These are phyloP conservation scores for Luvunga scandens DNA, from an alignment of 345 rosid species.

Conservation along the genomic window DNA sequence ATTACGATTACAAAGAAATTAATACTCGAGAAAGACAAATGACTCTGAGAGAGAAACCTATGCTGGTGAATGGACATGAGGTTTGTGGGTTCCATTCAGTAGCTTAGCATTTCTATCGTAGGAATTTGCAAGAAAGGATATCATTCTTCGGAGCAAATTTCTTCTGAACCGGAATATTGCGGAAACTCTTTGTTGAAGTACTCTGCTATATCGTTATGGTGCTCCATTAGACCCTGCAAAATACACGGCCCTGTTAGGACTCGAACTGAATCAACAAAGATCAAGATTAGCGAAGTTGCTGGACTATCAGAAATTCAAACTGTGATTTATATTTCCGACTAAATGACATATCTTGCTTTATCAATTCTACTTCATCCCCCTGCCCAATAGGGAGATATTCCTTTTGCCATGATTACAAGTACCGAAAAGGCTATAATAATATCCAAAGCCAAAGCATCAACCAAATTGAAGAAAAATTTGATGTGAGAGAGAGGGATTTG, in stretches of 20 bases:
- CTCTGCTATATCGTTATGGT: slow-evolving; percentile 28
- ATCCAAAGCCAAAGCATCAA: not conserved
- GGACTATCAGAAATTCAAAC: not conserved
- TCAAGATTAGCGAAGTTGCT: not conserved
- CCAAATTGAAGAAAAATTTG: not conserved
- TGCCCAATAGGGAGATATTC: not conserved
- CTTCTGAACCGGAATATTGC: slow-evolving; percentile 33
- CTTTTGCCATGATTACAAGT: not conserved
- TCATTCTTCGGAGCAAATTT: slow-evolving; percentile 38
- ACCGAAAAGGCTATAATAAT: not conserved
- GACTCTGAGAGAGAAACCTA: slow-evolving; percentile 14
- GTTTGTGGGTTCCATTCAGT: slow-evolving; percentile 37
- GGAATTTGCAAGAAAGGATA: slow-evolving; percentile 35
- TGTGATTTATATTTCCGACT: not conserved
- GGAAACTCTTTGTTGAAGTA: slow-evolving; percentile 38
- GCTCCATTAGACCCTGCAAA: slow-evolving; percentile 31
- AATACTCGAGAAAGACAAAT: not conserved
- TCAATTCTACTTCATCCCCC: not conserved
- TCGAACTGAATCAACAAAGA: not conserved
- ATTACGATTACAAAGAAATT: not conserved
- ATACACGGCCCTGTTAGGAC: too few species aligned
- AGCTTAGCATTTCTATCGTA: slow-evolving; percentile 28
- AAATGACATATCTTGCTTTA: not conserved
- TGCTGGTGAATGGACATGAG: slow-evolving; percentile 33
- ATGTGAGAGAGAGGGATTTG: not conserved